phyloP scores from a whole-genome alignment of 2,329 filamentous ascomycete genomes.

The Leptographium lundbergii region DNA sequence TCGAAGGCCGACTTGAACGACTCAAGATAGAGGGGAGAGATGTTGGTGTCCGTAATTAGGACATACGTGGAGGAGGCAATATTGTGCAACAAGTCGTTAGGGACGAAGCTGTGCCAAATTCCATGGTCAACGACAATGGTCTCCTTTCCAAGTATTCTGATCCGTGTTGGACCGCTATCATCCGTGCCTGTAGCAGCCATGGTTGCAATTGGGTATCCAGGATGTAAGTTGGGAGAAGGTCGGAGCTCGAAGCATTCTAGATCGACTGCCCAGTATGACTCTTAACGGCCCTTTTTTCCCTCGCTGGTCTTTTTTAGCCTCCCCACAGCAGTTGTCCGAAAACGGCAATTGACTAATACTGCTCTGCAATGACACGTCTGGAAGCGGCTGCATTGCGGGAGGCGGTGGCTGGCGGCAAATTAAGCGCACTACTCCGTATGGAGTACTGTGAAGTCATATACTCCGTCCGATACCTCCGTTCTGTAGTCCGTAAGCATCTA shows the following conservation, averaged over 20 bases:
- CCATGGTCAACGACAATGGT: constrained; percentile 87
- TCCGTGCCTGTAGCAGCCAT: constrained; percentile 5
- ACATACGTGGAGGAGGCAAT: constrained; percentile 84
- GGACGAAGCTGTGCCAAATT: constrained; percentile 74
- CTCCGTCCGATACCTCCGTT: no score
- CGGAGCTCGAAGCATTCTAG: background rate
- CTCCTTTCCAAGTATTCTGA: constrained; percentile 77
- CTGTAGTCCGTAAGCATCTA: no score
- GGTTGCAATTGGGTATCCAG: background rate
- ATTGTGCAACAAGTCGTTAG: constrained; percentile 65
- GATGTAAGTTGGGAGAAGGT: background rate
- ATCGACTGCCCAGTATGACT: background rate
- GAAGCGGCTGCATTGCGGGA: no score
- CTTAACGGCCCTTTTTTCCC: background rate
- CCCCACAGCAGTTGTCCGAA: background rate
- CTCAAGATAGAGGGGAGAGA: constrained; percentile 70
- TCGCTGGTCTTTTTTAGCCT: background rate
- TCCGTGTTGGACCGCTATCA: constrained; percentile 35
- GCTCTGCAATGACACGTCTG: no score
- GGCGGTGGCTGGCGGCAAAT: no score
- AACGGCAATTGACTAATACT: background rate
- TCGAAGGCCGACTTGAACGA: constrained; percentile 58
- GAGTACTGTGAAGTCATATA: no score
- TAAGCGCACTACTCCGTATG: no score
- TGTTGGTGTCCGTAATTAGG: constrained; percentile 91